A percentile compares a stretch with the other conserved stretches of the same genome.
phyloP scores from a whole-genome alignment of 2,329 filamentous ascomycete species.

The Cercospora canescens region DNA sequence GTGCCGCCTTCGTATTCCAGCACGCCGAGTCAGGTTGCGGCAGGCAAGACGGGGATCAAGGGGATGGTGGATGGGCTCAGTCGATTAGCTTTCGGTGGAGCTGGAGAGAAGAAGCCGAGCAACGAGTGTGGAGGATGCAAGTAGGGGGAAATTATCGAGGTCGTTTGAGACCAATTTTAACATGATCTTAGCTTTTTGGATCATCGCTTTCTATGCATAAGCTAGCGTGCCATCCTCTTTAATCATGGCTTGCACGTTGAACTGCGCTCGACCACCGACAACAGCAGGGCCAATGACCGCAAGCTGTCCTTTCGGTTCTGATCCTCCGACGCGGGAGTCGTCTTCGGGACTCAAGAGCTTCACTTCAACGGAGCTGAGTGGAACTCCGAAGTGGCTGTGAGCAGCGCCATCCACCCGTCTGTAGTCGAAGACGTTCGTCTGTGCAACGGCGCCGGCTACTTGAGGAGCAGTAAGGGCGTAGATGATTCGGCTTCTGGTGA shows the following conservation, averaged over 20 bases:
- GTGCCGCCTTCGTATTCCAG: constrained; percentile 74
- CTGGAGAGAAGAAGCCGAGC: constrained; percentile 34
- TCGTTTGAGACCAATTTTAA: constrained; percentile 39
- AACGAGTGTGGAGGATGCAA: constrained; percentile 20
- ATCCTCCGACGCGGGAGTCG: constrained; percentile 63
- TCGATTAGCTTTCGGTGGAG: constrained; percentile 47
- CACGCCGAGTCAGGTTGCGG: constrained; percentile 67
- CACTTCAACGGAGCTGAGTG: constrained; percentile 77
- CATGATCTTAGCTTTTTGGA: not conserved
- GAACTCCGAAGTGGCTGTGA: constrained; percentile 75
- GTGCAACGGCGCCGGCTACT: constrained; percentile 86
- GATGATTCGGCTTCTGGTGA: constrained; percentile 75
- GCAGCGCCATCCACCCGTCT: constrained; percentile 52
- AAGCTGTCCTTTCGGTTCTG: constrained; percentile 52
- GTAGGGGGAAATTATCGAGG: constrained; percentile 23
- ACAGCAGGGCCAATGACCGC: constrained; percentile 73
- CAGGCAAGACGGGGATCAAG: constrained; percentile 34
- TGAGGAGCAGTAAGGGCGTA: constrained; percentile 80
- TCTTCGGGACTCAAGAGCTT: constrained; percentile 41
- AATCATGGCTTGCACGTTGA: constrained; percentile 66
- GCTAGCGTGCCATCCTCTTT: constrained; percentile 71
- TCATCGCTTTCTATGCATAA: constrained; percentile 22
- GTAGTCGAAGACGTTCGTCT: constrained; percentile 89
- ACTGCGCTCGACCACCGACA: constrained; percentile 62
- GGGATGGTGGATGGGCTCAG: constrained; percentile 55